Percentiles rank a stretch among this genome's conserved stretches.
phyloP scores from a whole-genome alignment of 1,284 basidiomycete genomes.

The Ustilago lituana region DNA sequence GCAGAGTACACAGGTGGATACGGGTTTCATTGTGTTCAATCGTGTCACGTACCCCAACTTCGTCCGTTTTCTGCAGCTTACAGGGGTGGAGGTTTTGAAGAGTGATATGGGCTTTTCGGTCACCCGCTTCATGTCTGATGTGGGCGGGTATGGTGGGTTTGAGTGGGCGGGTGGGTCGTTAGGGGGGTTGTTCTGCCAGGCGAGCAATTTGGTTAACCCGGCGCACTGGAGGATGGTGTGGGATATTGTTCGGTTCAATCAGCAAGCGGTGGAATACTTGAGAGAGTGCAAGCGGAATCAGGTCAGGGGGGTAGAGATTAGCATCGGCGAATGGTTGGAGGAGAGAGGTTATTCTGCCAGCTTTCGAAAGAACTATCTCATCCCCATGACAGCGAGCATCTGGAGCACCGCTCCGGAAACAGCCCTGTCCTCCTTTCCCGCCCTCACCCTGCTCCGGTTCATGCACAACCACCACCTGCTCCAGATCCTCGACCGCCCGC shows the following conservation, averaged over 20 bases:
- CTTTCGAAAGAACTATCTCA: constrained; percentile 81
- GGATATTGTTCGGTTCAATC: constrained; percentile 81
- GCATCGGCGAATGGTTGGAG: constrained; percentile 78
- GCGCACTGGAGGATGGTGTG: constrained; percentile 80
- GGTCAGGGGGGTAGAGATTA: constrained; percentile 68
- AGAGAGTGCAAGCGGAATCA: constrained; percentile 29
- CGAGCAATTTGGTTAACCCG: constrained; percentile 71
- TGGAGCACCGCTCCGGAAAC: constrained; percentile 82
- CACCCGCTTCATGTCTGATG: constrained; percentile 20
- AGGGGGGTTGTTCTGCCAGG: constrained; percentile 48
- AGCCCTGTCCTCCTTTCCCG: constrained; percentile 78
- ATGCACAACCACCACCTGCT: constrained; percentile 83
- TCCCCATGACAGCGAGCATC: constrained; percentile 71
- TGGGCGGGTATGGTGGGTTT: constrained; percentile 35
- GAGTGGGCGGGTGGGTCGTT: constrained; percentile 56
- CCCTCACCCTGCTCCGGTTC: constrained; percentile 78
- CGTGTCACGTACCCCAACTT: constrained; percentile 84
- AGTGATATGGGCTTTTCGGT: constrained; percentile 84
- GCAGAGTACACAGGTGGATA: constrained; percentile 36
- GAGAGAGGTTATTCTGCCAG: constrained; percentile 75
- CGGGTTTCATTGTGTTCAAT: constrained; percentile 74
- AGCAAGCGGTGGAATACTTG: constrained; percentile 71
- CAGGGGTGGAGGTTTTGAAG: constrained; percentile 72
- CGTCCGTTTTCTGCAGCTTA: constrained; percentile 75
- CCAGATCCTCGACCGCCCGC: constrained; percentile 78